Percentiles rank a stretch among this genome's conserved stretches.
Evolutionary conservation across 179 eudicot species (phyloP).

Genomic region (Carnegiea gigantea): DNA sequence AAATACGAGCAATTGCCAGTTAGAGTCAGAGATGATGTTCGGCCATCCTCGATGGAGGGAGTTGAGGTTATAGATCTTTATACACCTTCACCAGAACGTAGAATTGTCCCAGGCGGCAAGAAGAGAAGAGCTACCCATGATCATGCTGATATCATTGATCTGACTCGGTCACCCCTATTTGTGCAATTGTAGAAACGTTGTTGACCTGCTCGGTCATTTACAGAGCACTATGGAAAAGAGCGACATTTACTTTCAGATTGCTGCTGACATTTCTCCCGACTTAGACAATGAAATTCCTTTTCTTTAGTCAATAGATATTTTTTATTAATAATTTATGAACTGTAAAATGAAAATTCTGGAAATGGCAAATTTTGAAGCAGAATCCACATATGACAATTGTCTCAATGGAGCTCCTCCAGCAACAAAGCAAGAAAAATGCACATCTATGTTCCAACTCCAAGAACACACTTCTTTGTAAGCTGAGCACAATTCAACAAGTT

Average conservation of each 20-base stretch:
- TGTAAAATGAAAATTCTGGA: slow-evolving; percentile 2
- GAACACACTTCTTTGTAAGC: neutral
- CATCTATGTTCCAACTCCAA: neutral
- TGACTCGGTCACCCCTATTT: slow-evolving; percentile 58
- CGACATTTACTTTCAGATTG: neutral
- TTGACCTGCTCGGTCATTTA: neutral
- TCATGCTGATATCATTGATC: slow-evolving; percentile 52
- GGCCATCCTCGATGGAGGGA: slow-evolving; percentile 21
- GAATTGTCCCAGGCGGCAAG: slow-evolving; percentile 36
- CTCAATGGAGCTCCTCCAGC: neutral
- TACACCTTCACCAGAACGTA: slow-evolving; percentile 57
- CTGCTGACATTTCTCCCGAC: neutral
- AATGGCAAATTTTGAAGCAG: neutral
- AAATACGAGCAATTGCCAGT: neutral
- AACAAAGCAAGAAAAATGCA: neutral
- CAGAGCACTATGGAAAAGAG: neutral
- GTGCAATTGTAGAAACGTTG: slow-evolving; percentile 33
- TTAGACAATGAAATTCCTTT: neutral
- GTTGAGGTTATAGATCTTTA: slow-evolving; percentile 64
- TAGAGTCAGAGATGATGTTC: slow-evolving; percentile 15
- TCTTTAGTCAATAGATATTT: neutral
- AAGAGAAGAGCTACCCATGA: slow-evolving; percentile 34
- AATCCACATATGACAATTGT: neutral
- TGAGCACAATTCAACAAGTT: neutral
- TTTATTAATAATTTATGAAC: neutral